Evolutionary conservation across 331 rosid species (phyloP).

Genomic region (Rosa hybrid): DNA sequence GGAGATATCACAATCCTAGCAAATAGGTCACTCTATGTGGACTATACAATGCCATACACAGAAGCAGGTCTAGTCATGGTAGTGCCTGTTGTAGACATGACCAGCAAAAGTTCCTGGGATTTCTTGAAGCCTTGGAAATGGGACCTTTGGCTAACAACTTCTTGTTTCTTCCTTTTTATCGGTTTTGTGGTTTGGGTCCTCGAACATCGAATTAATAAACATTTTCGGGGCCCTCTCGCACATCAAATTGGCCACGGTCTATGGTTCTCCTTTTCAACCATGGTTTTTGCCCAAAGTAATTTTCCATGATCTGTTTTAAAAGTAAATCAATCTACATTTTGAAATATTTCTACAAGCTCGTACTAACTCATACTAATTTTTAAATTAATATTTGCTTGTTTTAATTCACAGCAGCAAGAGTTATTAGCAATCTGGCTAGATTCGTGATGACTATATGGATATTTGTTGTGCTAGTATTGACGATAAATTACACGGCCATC

Average conservation of each 20-base stretch:
- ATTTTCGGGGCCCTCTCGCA: background rate
- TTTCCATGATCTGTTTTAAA: background rate
- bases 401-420: background rate
- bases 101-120: no score
- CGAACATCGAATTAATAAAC: background rate
- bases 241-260: slow-evolving; percentile 31
- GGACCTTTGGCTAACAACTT: background rate
- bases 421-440: slow-evolving; percentile 37
- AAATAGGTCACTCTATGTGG: no score
- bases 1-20: no score
- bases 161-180: background rate
- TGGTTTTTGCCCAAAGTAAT: slow-evolving; percentile 35
- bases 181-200: background rate
- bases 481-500: slow-evolving; percentile 48
- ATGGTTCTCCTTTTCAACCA: slow-evolving; percentile 38
- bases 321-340: no score
- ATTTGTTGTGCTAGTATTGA: slow-evolving; percentile 43
- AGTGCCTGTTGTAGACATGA: no score
- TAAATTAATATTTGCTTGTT: no score
- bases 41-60: no score
- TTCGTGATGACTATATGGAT: slow-evolving; percentile 44
- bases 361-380: no score
- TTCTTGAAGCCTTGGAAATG: background rate
- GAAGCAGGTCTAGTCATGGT: no score
- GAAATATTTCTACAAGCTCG: no score